Percentiles rank a stretch among this genome's conserved stretches.
phyloP scores from a whole-genome alignment of 1,139 yeast genomes.

The Candida sp. region DNA sequence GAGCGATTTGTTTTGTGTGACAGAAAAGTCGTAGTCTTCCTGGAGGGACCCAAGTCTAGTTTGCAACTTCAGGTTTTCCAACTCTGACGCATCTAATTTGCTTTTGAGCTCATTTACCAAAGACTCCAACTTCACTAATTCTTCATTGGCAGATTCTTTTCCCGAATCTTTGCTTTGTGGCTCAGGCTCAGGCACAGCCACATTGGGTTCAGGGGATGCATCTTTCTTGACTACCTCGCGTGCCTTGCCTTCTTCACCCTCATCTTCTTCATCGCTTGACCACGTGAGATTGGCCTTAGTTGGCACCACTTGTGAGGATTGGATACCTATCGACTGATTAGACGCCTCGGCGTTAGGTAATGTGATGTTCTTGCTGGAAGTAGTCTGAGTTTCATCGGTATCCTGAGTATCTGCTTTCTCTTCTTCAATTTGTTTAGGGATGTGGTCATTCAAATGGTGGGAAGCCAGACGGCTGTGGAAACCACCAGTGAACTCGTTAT shows the following conservation, averaged over 20 bases:
- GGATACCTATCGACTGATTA: constrained; percentile 42
- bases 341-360: constrained; percentile 23
- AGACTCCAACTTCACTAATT: constrained; percentile 15
- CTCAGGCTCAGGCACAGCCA: neutral
- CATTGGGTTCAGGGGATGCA: neutral
- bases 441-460: constrained; percentile 6
- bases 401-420: constrained; percentile 8
- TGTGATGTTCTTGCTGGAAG: constrained; percentile 18
- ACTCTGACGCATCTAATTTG: constrained; percentile 12
- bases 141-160: constrained; percentile 6
- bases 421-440: constrained; percentile 8
- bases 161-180: neutral
- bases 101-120: constrained; percentile 17
- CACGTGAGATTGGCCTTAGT: constrained; percentile 79
- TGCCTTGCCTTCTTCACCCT: constrained; percentile 16
- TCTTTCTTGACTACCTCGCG: neutral
- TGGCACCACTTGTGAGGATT: constrained; percentile 72
- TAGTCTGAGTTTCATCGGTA: constrained; percentile 9
- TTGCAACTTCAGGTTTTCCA: constrained; percentile 21
- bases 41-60: constrained; percentile 23
- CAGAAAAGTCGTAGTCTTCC: constrained; percentile 25
- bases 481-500: constrained; percentile 9
- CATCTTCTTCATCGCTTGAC: constrained; percentile 78
- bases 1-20: constrained; percentile 26
- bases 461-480: constrained; percentile 13